A percentile compares a stretch with the other conserved stretches of the same genome.
These are phyloP conservation scores for Myxozyma neglecta DNA, from an alignment of 805 yeast genomes.

Conservation along the genomic window DNA sequence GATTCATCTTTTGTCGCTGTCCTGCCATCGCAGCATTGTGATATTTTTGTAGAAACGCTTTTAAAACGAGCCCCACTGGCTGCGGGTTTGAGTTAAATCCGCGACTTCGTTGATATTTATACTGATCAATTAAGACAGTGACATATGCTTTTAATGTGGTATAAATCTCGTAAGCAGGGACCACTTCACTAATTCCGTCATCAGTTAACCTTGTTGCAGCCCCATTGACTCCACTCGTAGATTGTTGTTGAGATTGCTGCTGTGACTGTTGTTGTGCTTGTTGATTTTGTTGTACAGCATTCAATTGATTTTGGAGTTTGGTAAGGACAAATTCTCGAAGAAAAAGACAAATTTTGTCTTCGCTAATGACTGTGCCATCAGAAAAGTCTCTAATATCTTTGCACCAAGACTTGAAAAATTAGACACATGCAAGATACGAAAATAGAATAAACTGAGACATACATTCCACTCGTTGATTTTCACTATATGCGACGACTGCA, in stretches of 20 bases:
- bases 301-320: neutral
- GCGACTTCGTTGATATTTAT: slow-evolving; percentile 19
- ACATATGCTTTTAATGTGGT: slow-evolving; percentile 15
- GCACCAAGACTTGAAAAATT: slow-evolving; percentile 27
- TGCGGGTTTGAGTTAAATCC: slow-evolving; percentile 21
- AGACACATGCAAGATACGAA: neutral
- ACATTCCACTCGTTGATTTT: slow-evolving; percentile 27
- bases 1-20: neutral
- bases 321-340: slow-evolving; percentile 21
- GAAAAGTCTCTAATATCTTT: slow-evolving; percentile 25
- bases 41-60: slow-evolving; percentile 15
- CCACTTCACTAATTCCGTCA: neutral
- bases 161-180: slow-evolving; percentile 12
- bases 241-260: slow-evolving; percentile 5
- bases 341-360: slow-evolving; percentile 29
- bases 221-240: slow-evolving; percentile 3
- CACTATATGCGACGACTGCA: slow-evolving; percentile 7
- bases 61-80: slow-evolving; percentile 20
- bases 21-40: slow-evolving; percentile 9
- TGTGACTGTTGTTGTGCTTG: slow-evolving; percentile 1
- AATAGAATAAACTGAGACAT: neutral
- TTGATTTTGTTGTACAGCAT: slow-evolving; percentile 5
- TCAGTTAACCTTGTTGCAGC: neutral
- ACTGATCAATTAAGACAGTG: slow-evolving; percentile 17
- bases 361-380: slow-evolving; percentile 22